phyloP scores from a whole-genome alignment of 2,329 filamentous ascomycete species.

The Sporothrix schenckii region DNA sequence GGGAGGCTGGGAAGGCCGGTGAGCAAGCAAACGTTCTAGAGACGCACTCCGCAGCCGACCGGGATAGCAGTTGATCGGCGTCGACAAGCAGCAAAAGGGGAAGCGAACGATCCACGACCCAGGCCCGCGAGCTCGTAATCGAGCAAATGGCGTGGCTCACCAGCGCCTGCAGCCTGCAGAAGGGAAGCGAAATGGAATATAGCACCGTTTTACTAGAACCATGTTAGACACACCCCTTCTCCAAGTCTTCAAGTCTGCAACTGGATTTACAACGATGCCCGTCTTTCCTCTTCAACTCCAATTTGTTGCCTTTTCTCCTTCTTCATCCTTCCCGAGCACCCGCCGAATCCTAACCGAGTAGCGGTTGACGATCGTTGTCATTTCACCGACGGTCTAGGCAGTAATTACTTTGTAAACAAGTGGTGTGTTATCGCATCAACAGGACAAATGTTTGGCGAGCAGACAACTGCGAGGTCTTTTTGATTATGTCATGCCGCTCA shows the following conservation, averaged over 20 bases:
- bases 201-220: background rate
- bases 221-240: background rate
- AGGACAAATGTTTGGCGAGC: background rate
- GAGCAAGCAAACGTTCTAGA: too few species aligned
- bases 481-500: background rate
- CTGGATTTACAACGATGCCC: background rate
- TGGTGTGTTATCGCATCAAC: background rate
- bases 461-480: background rate
- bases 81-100: background rate
- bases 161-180: background rate
- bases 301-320: background rate
- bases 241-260: background rate
- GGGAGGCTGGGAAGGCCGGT: background rate
- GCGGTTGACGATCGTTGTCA: slow-evolving; percentile 13
- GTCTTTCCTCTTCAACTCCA: background rate
- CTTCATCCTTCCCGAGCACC: slow-evolving; percentile 23
- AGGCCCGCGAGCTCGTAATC: slow-evolving; percentile 6
- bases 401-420: background rate
- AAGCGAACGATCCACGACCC: background rate
- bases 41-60: background rate
- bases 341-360: slow-evolving; percentile 3
- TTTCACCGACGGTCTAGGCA: slow-evolving; percentile 14
- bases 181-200: background rate
- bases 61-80: background rate
- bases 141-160: slow-evolving; percentile 1